Evolutionary conservation across 805 yeast genomes (phyloP), one percentile per base, ranked within the genome.

Genomic region (Jamesozyma jinghongensis): DNA sequence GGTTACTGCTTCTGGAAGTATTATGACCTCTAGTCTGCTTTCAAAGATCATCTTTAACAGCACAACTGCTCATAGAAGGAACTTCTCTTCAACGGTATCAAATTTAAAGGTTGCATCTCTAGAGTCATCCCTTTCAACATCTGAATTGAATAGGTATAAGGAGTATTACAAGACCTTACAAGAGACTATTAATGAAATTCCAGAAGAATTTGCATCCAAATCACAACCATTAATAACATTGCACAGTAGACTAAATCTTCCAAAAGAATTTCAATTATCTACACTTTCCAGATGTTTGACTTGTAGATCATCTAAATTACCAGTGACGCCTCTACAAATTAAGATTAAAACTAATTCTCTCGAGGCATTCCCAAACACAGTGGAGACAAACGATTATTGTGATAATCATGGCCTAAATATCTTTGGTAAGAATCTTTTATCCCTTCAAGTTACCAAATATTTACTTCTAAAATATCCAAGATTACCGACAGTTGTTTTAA

Each of bases 201-300:
- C 74, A 0, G 80, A 76, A 41, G 74, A 68, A 19, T 66, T 71
- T 16, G 82, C 83, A 3, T 46, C 54, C 3, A 64, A 74, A 54
- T 75, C 86, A 10, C 84, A 95, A 2, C 73, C 80, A n/a, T 68
- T 92, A 40, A 73, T 73, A 29, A 79, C 96, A 4, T 70, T 90
- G 44, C 95, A 85, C 54, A 67, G 83, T 16, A 77, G 98, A 61
- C 67, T 90, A 40, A 62, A 70, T 16, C 70, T 90, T 39, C 81
- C 92, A 5, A 51, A 65, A 19, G 54, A 62, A 5, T 82, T 75
- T 54, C 60, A 77, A 41, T 68, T 72, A 31, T 69, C 86, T 11
- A 77, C 90, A 1, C 70, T 92, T 45, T 88, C 95, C 1, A 81
- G 88, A 55, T 75, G 92, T 33, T 70, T 92, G 48, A 83, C 88